Percentiles rank a stretch among this genome's conserved stretches.
Evolutionary conservation across 2,329 filamentous ascomycete species (phyloP).

Genomic region (Fusarium verticillioides): DNA sequence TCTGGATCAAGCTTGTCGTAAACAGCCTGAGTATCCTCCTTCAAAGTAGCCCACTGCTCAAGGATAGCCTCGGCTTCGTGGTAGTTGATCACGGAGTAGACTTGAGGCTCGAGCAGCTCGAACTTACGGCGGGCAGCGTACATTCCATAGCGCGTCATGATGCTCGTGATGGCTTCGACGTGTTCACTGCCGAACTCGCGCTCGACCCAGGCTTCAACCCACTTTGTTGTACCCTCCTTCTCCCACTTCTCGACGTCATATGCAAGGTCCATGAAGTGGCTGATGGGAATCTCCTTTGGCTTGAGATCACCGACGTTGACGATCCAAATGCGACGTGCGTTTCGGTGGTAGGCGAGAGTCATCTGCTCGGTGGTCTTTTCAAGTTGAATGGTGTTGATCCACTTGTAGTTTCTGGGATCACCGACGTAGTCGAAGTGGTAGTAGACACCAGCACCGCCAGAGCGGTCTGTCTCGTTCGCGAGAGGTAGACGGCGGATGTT

Average conservation of each 20-base stretch:
- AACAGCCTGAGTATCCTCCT: constrained; percentile 56
- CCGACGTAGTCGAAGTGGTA: constrained; percentile 73
- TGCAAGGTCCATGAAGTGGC: constrained; percentile 66
- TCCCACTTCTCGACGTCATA: constrained; percentile 60
- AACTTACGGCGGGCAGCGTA: constrained; percentile 67
- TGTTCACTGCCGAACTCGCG: constrained; percentile 62
- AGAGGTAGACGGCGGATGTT: constrained; percentile 68
- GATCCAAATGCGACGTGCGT: constrained; percentile 68
- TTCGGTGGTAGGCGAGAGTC: constrained; percentile 60
- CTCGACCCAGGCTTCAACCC: constrained; percentile 57
- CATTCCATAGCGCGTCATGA: constrained; percentile 62
- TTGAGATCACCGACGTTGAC: constrained; percentile 73
- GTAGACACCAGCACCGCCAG: constrained; percentile 68
- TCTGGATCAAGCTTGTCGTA: constrained; percentile 55
- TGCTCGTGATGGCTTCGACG: constrained; percentile 57
- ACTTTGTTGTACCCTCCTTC: constrained; percentile 52
- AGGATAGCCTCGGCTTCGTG: constrained; percentile 67
- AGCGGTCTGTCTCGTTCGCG: constrained; percentile 61
- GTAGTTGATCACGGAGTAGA: constrained; percentile 69
- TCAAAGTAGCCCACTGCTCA: constrained; percentile 62
- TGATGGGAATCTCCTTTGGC: constrained; percentile 65
- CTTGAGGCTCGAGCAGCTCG: constrained; percentile 67
- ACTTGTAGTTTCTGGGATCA: constrained; percentile 68
- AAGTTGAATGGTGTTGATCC: constrained; percentile 62
- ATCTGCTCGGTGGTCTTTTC: constrained; percentile 52